phyloP scores from a whole-genome alignment of 768 basidiomycete genomes.

The Tulasnella sp. region DNA sequence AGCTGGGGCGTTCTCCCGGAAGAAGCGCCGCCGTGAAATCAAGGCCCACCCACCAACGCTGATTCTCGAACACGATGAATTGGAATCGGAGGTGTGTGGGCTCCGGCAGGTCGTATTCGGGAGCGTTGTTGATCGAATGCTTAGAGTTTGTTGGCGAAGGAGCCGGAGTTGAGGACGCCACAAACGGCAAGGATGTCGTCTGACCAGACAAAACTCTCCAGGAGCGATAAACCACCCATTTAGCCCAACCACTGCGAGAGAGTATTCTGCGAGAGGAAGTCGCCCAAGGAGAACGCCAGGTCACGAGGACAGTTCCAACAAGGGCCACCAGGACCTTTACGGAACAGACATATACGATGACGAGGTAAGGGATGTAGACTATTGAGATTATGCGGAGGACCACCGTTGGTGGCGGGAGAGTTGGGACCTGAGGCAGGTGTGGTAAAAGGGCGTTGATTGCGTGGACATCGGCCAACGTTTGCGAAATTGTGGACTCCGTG shows the following conservation, averaged over 20 bases:
- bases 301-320: slow-evolving; percentile 44
- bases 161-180: neutral
- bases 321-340: slow-evolving; percentile 49
- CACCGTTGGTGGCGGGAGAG: slow-evolving; percentile 23
- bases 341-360: slow-evolving; percentile 50
- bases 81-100: slow-evolving; percentile 16
- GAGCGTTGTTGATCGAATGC: slow-evolving; percentile 26
- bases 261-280: slow-evolving; percentile 41
- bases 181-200: slow-evolving; percentile 32
- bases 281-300: slow-evolving; percentile 59
- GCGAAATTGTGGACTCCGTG: slow-evolving; percentile 44
- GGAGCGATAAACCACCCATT: slow-evolving; percentile 45
- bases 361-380: slow-evolving; percentile 52
- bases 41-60: slow-evolving; percentile 95
- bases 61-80: slow-evolving; percentile 88
- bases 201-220: slow-evolving; percentile 44
- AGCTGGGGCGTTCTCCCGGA: slow-evolving; percentile 80
- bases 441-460: slow-evolving; percentile 51
- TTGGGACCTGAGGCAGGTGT: slow-evolving; percentile 16
- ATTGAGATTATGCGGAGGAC: slow-evolving; percentile 43
- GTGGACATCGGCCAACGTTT: slow-evolving; percentile 50
- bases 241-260: slow-evolving; percentile 53
- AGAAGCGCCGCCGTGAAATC: slow-evolving; percentile 92
- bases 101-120: slow-evolving; percentile 17
- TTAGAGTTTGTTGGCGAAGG: neutral